These are phyloP conservation scores for Linnemannia elongata DNA, from an alignment of 192 early-diverging fungal genomes.

Conservation along the genomic window DNA sequence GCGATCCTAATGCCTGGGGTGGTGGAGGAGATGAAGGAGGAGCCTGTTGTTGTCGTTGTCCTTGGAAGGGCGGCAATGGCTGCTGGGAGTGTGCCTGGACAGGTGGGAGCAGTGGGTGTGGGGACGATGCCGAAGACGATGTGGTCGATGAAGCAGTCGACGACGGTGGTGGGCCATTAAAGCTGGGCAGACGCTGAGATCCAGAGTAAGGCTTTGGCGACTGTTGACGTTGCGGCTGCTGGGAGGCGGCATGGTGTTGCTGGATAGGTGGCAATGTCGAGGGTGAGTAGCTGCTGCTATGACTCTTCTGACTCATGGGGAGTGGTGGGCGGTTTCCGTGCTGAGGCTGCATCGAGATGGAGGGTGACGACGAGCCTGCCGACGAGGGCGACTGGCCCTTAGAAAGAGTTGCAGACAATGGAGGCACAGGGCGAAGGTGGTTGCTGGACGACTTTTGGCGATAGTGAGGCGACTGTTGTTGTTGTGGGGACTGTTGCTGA, in stretches of 20 bases:
- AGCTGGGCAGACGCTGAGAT: constrained; percentile 23
- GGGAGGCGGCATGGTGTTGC: not conserved
- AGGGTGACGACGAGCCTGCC: not conserved
- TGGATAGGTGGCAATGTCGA: constrained; percentile 3
- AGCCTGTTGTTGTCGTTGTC: not conserved
- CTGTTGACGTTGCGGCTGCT: not conserved
- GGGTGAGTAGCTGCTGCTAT: not conserved
- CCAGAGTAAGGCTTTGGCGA: not conserved
- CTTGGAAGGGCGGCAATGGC: not conserved
- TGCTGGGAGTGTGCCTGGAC: constrained; percentile 10
- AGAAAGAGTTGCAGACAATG: not conserved
- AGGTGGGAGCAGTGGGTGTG: constrained; percentile 2
- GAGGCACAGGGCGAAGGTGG: not conserved
- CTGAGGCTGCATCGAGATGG: not conserved
- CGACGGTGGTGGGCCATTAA: constrained; percentile 12
- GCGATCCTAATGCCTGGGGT: not conserved
- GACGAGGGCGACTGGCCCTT: not conserved
- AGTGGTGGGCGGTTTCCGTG: not conserved
- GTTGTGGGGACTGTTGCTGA: not conserved
- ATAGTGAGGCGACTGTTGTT: not conserved
- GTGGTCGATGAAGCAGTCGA: not conserved
- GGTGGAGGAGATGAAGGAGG: not conserved
- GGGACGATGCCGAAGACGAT: not conserved
- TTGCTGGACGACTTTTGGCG: not conserved
- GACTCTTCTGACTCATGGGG: not conserved